phyloP scores from a whole-genome alignment of 2,329 filamentous ascomycete genomes.

The Penicillium sp. region DNA sequence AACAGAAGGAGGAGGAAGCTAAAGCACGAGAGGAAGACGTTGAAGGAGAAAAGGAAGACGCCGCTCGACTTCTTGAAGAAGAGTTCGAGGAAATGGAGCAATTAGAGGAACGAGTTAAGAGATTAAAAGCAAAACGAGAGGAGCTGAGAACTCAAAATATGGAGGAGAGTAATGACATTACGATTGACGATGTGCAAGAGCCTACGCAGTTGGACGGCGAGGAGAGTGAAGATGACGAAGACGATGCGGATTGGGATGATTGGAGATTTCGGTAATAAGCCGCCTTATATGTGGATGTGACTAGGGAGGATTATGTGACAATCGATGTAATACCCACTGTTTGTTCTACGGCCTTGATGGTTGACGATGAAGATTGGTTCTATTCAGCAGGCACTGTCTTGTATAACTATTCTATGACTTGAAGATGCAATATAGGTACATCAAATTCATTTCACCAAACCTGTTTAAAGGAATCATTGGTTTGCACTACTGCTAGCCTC shows the following conservation, averaged over 20 bases:
- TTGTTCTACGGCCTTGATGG: not conserved
- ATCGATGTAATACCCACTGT: not conserved
- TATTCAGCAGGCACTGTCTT: not conserved
- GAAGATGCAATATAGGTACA: not conserved
- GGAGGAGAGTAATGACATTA: constrained; percentile 17
- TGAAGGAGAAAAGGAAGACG: constrained; percentile 72
- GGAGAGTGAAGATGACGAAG: constrained; percentile 43
- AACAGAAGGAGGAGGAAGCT: constrained; percentile 42
- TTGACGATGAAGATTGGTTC: not conserved
- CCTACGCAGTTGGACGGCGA: constrained; percentile 21
- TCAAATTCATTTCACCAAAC: not conserved
- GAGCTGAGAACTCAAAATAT: constrained; percentile 51
- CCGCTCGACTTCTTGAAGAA: constrained; percentile 65
- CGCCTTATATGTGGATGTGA: constrained; percentile 11
- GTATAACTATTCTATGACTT: not conserved
- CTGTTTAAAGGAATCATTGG: not conserved
- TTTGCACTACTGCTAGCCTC: constrained; percentile 12
- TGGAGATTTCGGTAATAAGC: constrained; percentile 36
- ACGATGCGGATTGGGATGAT: constrained; percentile 44
- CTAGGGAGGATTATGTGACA: not conserved
- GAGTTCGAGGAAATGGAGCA: constrained; percentile 82
- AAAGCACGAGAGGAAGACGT: constrained; percentile 49
- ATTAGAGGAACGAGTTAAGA: constrained; percentile 66
- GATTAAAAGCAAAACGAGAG: constrained; percentile 67
- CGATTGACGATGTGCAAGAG: constrained; percentile 4